Evolutionary conservation across 305 asterid genomes (phyloP), one percentile per base, ranked within the genome.

Genomic region (Fraxinus albicans): DNA sequence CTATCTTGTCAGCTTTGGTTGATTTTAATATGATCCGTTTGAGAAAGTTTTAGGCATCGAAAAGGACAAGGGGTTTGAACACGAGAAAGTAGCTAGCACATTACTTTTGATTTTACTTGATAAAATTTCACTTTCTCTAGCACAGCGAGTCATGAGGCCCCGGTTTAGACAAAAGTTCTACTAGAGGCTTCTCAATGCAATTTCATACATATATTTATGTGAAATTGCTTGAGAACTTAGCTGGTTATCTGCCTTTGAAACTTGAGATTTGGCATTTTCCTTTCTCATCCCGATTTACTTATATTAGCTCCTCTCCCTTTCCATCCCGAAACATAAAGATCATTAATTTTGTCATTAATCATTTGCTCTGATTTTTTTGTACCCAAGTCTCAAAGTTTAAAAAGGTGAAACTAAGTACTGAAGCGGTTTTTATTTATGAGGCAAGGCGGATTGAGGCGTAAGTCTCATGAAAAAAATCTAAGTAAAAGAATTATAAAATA

Each of bases 161-260:
- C 12, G 31, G 70, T 53, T 44, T 21, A 36, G 23, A 25, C 21
- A 23, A 53, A 10, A 63, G 55, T 77, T 60, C 13, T 60, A 31
- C 38, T 33, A 33, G 81, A 77, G 73, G 78, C 27, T 47, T 82
- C 19, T 77, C 19, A 42, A 78, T 83, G 27, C 47, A 67, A 4
- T 27, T 67, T 67, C 19, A 27, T 67, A 67, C 73, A 3, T 25
- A 23, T 10, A 9, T 25, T 67, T 67, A 8, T 67, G 7, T 67
- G 73, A 67, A 10, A 67, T 25, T 67, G 31, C 31, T 40, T 63
- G 77, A 67, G 80, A 38, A 75, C 58, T 79, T 83, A 83, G 36
- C 40, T 79, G 83, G 50, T 40, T 73, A 60, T 55, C 6, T 44
- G 78, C 36, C 74, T 42, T 29, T 50, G 10, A 78, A 79, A 60